phyloP scores from a whole-genome alignment of 805 yeast genomes.

The Candida parachauliodes region DNA sequence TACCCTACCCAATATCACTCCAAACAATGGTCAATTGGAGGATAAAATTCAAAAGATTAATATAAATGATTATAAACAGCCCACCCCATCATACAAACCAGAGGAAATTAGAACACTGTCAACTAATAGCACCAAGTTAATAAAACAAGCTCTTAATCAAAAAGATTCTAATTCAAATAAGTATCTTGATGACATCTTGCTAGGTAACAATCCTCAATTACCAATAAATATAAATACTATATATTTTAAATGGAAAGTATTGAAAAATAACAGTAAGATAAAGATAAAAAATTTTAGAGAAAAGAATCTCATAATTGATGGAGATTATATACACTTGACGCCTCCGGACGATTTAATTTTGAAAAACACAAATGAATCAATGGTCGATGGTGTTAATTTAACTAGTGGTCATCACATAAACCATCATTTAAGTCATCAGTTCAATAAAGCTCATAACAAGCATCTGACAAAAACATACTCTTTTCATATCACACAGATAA shows the following conservation, averaged over 20 bases:
- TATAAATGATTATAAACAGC: neutral
- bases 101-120: neutral
- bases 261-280: constrained; percentile 85
- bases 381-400: neutral
- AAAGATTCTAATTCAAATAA: constrained; percentile 12
- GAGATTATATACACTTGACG: constrained; percentile 85
- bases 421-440: constrained; percentile 34
- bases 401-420: constrained; percentile 20
- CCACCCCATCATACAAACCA: neutral
- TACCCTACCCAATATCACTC: constrained; percentile 16
- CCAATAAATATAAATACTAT: constrained; percentile 46
- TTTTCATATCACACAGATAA: constrained; percentile 77
- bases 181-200: constrained; percentile 29
- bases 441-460: constrained; percentile 47
- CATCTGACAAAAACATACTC: constrained; percentile 80
- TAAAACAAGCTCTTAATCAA: constrained; percentile 2
- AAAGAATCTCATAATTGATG: constrained; percentile 86
- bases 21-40: constrained; percentile 18
- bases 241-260: constrained; percentile 80
- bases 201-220: constrained; percentile 24
- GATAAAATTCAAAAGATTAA: constrained; percentile 11
- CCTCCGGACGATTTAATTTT: constrained; percentile 72
- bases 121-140: constrained; percentile 2
- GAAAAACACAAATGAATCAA: constrained; percentile 2
- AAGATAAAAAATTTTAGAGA: constrained; percentile 61